phyloP scores from a whole-genome alignment of 306 rosid genomes.

The Dryas drummondii region DNA sequence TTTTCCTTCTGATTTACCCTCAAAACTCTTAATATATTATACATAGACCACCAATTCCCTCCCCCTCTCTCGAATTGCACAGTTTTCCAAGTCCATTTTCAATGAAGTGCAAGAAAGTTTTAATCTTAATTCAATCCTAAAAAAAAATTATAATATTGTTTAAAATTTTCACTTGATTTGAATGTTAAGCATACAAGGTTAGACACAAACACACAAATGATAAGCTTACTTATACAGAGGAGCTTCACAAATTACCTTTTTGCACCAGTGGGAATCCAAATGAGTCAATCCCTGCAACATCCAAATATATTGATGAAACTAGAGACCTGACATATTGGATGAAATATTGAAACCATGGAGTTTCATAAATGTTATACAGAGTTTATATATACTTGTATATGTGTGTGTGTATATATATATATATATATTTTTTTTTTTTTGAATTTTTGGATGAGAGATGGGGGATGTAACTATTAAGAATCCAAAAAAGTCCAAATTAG shows the following conservation, averaged over 20 bases:
- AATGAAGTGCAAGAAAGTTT: not conserved
- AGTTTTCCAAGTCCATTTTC: not conserved
- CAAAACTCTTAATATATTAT: too few relatives aligned
- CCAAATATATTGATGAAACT: constrained; percentile 64
- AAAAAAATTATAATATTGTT: not conserved
- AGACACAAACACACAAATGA: constrained; percentile 39
- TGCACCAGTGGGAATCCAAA: constrained; percentile 51
- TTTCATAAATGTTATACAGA: not conserved
- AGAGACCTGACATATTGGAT: constrained; percentile 31
- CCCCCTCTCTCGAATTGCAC: not conserved
- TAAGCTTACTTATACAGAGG: constrained; percentile 57
- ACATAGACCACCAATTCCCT: too few relatives aligned
- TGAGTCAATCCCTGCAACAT: constrained; percentile 65
- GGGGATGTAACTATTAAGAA: not conserved
- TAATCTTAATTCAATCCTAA: not conserved
- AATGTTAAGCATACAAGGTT: constrained; percentile 28
- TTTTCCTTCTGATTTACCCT: not conserved
- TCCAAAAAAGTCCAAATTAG: not conserved
- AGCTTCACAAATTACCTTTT: constrained; percentile 67
- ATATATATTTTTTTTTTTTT: too few relatives aligned
- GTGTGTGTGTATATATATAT: too few relatives aligned
- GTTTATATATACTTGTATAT: too few relatives aligned
- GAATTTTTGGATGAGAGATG: too few relatives aligned
- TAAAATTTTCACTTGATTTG: not conserved
- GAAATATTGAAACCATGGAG: not conserved